Base-by-base conservation (phyloP, 2,329 filamentous ascomycete species). In the Myotisia sp. region DNA sequence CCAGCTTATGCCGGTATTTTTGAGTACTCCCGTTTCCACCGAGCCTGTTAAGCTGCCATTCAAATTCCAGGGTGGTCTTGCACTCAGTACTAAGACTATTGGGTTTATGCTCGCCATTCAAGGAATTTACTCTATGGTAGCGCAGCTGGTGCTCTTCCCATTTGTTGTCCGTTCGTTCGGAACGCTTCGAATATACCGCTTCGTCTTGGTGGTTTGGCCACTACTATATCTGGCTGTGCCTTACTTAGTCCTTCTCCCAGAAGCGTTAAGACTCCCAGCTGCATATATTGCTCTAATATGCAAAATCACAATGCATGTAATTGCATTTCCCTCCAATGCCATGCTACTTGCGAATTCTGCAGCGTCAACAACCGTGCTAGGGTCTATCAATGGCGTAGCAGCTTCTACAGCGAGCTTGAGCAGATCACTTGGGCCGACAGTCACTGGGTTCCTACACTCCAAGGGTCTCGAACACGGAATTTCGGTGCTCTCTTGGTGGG, bases 401-500 rank as follows among this genome's bases (percentile, higher is more conserved):
- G 85, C 85, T 19, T 93, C 86, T 2, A 85, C 83, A 2, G 90
- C 90, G 3, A 93, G 85, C 52, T 63, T 94, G 29, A 86, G 79
- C 54, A 74, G 90, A 36, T 85, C 85, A 0, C 78, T 94, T 41
- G 87, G 87, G 0, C 90, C 90, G 2, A 86, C 83, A 0, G 63
- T 94, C 3, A 92, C 86, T 3, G 90, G 90, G 2, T 63, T 85
- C 18, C 68, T 95, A 16, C 92, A 93, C 57, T 73, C 84, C 3
- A 64, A 78, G 34, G 90, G 90, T 33, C 69, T 92, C 22, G 69
- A 75, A 44, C 69, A 76, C 5, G 85, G 86, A 22, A 87, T 84
- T 53, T 87, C 85, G 3, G 85, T 85, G 13, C 66, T 94, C 21
- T 79, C 85, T 0, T 98, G 90, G 87, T 98, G 90, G 90, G 76